Percentiles rank a stretch among this genome's conserved stretches.
Conservation (phyloP, 1,284 basidiomycete genomes). For the Veloporphyrellus conicus region DNA sequence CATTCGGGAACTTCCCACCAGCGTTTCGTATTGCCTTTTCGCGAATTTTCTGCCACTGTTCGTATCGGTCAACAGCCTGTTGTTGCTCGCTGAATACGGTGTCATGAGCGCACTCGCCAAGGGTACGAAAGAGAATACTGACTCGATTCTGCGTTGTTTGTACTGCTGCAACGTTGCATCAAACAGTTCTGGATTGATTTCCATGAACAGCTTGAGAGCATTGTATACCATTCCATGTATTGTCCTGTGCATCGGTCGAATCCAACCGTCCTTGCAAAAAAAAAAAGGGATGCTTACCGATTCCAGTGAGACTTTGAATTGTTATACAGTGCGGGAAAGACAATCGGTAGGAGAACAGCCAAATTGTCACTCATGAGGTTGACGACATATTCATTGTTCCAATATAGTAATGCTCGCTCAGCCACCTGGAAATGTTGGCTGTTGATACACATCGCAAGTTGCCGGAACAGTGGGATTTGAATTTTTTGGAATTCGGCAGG, state of each 20-base stretch:
- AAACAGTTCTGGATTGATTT: slow-evolving; percentile 95
- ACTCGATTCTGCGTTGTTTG: slow-evolving; percentile 84
- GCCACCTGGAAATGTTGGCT: slow-evolving; percentile 99
- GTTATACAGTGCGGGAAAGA: slow-evolving; percentile 96
- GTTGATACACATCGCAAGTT: slow-evolving; percentile 96
- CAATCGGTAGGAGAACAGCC: slow-evolving; percentile 85
- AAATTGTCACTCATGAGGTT: slow-evolving; percentile 99
- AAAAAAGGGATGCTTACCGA: slow-evolving; percentile 53
- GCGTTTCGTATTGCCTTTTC: slow-evolving; percentile 71
- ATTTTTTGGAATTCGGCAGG: slow-evolving; percentile 97
- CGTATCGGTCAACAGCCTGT: slow-evolving; percentile 72
- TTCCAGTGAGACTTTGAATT: slow-evolving; percentile 99
- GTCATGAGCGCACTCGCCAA: slow-evolving; percentile 10
- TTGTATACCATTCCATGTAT: slow-evolving; percentile 99
- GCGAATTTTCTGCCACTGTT: slow-evolving; percentile 79
- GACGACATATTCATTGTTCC: slow-evolving; percentile 99
- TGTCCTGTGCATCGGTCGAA: slow-evolving; percentile 54
- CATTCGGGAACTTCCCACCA: slow-evolving; percentile 60
- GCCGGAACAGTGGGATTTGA: slow-evolving; percentile 89
- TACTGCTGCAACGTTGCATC: slow-evolving; percentile 94
- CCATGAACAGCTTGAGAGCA: slow-evolving; percentile 97
- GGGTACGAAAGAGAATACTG: slow-evolving; percentile 31
- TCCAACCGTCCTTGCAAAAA: not conserved
- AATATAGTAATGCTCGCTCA: slow-evolving; percentile 89
- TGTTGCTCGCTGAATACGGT: slow-evolving; percentile 67